These are phyloP conservation scores for Botryotinia calthae DNA, from an alignment of 2,329 filamentous ascomycete species.

Conservation along the genomic window DNA sequence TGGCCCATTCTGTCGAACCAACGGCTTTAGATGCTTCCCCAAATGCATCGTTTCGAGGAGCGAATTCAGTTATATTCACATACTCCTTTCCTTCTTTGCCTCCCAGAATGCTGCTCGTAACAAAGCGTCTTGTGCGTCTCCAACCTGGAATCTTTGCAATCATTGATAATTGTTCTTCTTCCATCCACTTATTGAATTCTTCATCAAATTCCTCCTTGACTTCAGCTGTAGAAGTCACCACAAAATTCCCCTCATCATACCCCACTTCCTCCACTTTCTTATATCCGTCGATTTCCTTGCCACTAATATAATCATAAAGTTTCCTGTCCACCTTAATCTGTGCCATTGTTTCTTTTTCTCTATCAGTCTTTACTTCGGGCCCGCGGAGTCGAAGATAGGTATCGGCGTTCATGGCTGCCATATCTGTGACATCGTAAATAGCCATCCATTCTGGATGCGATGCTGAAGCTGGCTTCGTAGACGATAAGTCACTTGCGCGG, in stretches of 20 bases:
- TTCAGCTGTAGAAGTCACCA: constrained; percentile 59
- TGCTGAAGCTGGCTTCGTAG: constrained; percentile 37
- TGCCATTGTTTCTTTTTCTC: constrained; percentile 60
- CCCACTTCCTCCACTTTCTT: constrained; percentile 58
- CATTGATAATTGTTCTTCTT: constrained; percentile 71
- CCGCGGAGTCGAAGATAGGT: constrained; percentile 66
- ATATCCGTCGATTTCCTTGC: constrained; percentile 56
- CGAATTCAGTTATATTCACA: constrained; percentile 71
- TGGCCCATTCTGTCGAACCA: constrained; percentile 59
- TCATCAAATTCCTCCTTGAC: constrained; percentile 52
- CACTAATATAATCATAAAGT: constrained; percentile 66
- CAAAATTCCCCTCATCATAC: constrained; percentile 56
- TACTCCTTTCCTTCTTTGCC: constrained; percentile 55
- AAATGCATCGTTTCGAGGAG: constrained; percentile 62
- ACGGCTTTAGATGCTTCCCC: constrained; percentile 63
- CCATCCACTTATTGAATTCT: constrained; percentile 66
- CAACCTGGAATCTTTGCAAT: constrained; percentile 74
- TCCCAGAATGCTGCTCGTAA: constrained; percentile 60
- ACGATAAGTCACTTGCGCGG: constrained; percentile 55
- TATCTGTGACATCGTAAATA: constrained; percentile 76
- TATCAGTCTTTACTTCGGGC: constrained; percentile 53
- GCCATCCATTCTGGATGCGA: constrained; percentile 69
- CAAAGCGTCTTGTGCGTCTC: constrained; percentile 69
- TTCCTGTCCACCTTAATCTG: constrained; percentile 66
- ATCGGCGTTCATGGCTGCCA: constrained; percentile 66